phyloP scores from a whole-genome alignment of 2,329 filamentous ascomycete genomes.

The Aspergillus hiratsukae region DNA sequence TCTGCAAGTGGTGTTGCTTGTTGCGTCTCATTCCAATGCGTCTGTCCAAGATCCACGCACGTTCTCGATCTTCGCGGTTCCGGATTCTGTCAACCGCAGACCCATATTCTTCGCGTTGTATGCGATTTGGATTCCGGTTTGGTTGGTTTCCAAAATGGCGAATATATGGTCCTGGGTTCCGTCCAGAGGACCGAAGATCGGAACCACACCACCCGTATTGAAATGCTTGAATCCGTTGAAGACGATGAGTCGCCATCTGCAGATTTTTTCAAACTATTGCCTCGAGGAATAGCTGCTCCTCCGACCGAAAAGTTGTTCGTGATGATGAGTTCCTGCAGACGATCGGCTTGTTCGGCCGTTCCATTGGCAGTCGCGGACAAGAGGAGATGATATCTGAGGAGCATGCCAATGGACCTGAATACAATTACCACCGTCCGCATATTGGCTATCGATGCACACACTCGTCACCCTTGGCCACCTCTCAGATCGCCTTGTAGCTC shows the following conservation, averaged over 20 bases:
- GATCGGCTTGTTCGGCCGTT: conserved; percentile 56
- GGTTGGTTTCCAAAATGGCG: conserved; percentile 54
- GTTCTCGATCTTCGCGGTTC: conserved; percentile 57
- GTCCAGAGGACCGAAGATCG: conserved; percentile 59
- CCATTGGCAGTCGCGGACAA: conserved; percentile 61
- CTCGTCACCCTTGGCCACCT: conserved; percentile 62
- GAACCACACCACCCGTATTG: conserved; percentile 65
- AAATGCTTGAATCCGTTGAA: conserved; percentile 63
- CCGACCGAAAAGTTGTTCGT: conserved; percentile 63
- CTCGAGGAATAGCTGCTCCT: conserved; percentile 62
- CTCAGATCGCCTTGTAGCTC: conserved; percentile 56
- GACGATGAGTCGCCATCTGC: conserved; percentile 51
- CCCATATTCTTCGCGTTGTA: conserved; percentile 65
- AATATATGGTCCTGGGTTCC: conserved; percentile 60
- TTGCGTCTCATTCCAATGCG: conserved; percentile 57
- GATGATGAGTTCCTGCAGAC: conserved; percentile 54
- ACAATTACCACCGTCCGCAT: neutral
- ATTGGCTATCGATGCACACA: conserved; percentile 21
- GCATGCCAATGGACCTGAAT: conserved; percentile 56
- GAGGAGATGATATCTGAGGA: conserved; percentile 61
- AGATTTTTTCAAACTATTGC: conserved; percentile 57
- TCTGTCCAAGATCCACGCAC: conserved; percentile 56
- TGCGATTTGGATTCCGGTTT: conserved; percentile 51
- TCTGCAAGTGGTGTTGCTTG: conserved; percentile 47
- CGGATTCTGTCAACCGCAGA: conserved; percentile 60